Base-by-base conservation (phyloP, 352 stramenopile species). In the Phytophthora boehmeriae region DNA sequence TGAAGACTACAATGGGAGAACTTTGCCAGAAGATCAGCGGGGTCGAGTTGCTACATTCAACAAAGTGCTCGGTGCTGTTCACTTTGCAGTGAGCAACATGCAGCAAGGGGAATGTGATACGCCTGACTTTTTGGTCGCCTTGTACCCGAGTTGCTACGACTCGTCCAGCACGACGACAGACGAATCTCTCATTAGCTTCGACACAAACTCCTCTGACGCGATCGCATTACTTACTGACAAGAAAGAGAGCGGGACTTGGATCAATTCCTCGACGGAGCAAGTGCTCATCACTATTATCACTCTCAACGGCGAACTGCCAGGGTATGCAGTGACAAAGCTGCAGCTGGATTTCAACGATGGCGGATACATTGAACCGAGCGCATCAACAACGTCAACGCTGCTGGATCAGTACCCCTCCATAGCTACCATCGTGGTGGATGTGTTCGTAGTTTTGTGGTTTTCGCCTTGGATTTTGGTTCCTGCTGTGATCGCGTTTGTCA, bases 91-190 rank as follows among this genome's bases (percentile, higher is more conserved):
- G 9, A 65, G 48, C 0, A 48, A 53, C 11, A 73, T 68, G 25
- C 1, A 38, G 1, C 23, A 54, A 2, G 42, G 51, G 13, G 20
- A 60, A 10, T 84, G 77, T 36, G 27, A 65, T 25, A 62, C 55
- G 1, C 45, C 61, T 1, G 36, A 68, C 14, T 77, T 72, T 38
- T 54, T 84, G n/a, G 5, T 54, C 1, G 11, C 53, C 9, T 22
- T 86, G 16, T 86, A 83, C 53, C 51, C 59, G 4, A 59, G 27
- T 23, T 86, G 77, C 51, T 76, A 73, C 55, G 63, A 80, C 50
- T 30, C 53, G 0, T 55, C 53, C 16, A 63, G 54, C 6, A 66
- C 63, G 2, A 57, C 36, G 9, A 64, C 49, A 0, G 32, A 67
- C 2, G 58, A 74, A 13, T 9, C 68, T 16, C 49, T 83, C 42